phyloP scores from a whole-genome alignment of 768 basidiomycete species.

The Hygrophorus pudorinus region DNA sequence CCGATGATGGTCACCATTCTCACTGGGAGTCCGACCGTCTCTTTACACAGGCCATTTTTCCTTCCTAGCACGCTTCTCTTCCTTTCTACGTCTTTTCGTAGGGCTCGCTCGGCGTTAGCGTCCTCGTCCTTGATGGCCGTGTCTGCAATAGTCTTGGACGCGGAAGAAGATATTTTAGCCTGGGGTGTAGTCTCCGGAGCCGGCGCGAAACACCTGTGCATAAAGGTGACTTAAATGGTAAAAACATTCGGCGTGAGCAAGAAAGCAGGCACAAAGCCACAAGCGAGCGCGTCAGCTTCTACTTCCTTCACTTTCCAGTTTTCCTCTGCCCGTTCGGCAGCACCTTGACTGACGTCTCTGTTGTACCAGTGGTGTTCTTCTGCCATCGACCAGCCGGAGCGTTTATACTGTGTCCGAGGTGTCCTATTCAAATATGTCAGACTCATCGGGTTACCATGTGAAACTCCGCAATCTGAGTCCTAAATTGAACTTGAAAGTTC shows the following conservation, averaged over 20 bases:
- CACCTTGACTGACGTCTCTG: constrained; percentile 41
- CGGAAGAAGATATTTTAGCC: constrained; percentile 9
- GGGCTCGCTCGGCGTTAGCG: no score
- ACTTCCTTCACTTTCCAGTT: constrained; percentile 75
- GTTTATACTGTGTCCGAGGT: constrained; percentile 90
- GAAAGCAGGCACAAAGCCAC: constrained; percentile 56
- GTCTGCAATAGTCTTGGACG: constrained; percentile 12
- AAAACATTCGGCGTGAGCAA: no score
- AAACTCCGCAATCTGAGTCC: no score
- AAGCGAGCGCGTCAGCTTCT: constrained; percentile 80
- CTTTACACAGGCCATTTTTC: constrained; percentile 33
- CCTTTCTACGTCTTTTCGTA: no score
- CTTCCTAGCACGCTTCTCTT: constrained; percentile 48
- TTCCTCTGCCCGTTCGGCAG: constrained; percentile 55
- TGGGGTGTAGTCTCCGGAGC: constrained; percentile 28
- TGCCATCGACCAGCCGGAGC: constrained; percentile 96
- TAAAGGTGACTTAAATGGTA: neutral
- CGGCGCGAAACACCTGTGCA: constrained; percentile 60
- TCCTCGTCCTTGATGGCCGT: no score
- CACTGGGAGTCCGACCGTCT: constrained; percentile 19
- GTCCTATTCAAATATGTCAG: no score
- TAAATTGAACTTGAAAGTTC: no score
- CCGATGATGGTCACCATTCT: constrained; percentile 15
- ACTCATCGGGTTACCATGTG: no score
- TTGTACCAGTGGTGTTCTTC: constrained; percentile 95